Percentiles rank a stretch among this genome's conserved stretches.
Evolutionary conservation across 2,329 filamentous ascomycete genomes (phyloP).

Genomic region (Chrysoporthe puriensis): DNA sequence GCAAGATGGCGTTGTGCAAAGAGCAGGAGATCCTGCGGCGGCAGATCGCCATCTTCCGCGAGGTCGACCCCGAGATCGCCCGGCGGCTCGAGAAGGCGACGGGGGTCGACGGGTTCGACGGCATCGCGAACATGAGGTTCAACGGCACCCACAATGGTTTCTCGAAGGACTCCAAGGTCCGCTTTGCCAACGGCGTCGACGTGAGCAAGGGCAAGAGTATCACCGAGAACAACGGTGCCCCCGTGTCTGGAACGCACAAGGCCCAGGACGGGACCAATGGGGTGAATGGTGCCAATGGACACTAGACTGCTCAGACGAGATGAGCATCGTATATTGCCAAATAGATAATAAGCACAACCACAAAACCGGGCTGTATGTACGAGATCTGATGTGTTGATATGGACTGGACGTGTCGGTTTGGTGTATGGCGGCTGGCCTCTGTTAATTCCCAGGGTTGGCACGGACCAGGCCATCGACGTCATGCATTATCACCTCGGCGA

Average conservation of each 20-base stretch:
- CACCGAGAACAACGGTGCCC: conserved; percentile 25
- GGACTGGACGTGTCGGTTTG: too few relatives aligned
- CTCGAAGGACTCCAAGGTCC: conserved; percentile 49
- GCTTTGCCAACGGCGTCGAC: conserved; percentile 55
- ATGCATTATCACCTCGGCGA: conserved; percentile 1
- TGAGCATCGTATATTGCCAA: background rate
- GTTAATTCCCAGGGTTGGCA: background rate
- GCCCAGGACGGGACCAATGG: conserved; percentile 15
- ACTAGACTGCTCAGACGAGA: background rate
- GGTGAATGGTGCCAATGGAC: background rate
- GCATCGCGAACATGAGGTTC: conserved; percentile 58
- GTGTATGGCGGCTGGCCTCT: too few relatives aligned
- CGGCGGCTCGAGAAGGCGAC: conserved; percentile 64
- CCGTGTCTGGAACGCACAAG: conserved; percentile 16
- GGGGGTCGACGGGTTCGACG: conserved; percentile 59
- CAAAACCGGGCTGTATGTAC: too few relatives aligned
- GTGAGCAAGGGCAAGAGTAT: conserved; percentile 10
- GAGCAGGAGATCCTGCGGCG: conserved; percentile 65
- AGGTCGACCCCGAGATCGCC: conserved; percentile 63
- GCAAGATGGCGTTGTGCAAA: conserved; percentile 63
- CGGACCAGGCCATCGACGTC: background rate
- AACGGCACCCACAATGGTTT: conserved; percentile 67
- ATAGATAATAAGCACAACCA: background rate
- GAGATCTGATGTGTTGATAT: too few relatives aligned
- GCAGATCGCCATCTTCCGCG: conserved; percentile 67